These are phyloP conservation scores for Schizochytrium sp. DNA, from an alignment of 108 stramenopile genomes.

Conservation along the genomic window DNA sequence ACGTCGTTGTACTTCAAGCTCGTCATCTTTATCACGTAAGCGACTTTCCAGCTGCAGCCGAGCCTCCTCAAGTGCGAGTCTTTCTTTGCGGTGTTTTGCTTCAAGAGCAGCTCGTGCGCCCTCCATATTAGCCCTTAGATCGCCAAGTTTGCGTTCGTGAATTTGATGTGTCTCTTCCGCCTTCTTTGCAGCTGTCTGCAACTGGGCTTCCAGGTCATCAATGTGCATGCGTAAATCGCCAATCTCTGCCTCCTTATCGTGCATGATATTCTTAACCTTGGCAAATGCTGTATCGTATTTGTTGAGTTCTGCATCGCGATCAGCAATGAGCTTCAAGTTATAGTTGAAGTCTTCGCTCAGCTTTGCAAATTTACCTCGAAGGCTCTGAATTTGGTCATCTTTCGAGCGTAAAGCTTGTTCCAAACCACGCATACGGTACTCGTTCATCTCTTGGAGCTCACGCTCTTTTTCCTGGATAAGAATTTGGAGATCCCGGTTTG, in stretches of 20 bases:
- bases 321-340: slow-evolving; percentile 12
- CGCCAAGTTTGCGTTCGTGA: slow-evolving; percentile 63
- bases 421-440: background rate
- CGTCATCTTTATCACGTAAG: slow-evolving; percentile 66
- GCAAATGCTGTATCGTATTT: slow-evolving; percentile 5
- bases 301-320: slow-evolving; percentile 35
- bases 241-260: slow-evolving; percentile 24
- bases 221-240: slow-evolving; percentile 43
- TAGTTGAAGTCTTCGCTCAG: slow-evolving; percentile 52
- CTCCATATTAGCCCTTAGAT: slow-evolving; percentile 65
- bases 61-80: slow-evolving; percentile 59
- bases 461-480: slow-evolving; percentile 21
- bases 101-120: slow-evolving; percentile 63
- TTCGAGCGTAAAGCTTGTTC: background rate
- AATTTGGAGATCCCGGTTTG: background rate
- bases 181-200: background rate
- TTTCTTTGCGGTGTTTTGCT: slow-evolving; percentile 50
- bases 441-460: slow-evolving; percentile 59
- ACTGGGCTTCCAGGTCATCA: slow-evolving; percentile 22
- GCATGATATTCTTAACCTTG: slow-evolving; percentile 6
- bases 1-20: slow-evolving; percentile 68
- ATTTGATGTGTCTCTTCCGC: background rate
- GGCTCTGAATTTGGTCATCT: background rate
- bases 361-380: background rate
- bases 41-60: slow-evolving; percentile 63